Conservation (phyloP, 768 basidiomycete genomes). For the Rhizopogon vesiculosus region DNA sequence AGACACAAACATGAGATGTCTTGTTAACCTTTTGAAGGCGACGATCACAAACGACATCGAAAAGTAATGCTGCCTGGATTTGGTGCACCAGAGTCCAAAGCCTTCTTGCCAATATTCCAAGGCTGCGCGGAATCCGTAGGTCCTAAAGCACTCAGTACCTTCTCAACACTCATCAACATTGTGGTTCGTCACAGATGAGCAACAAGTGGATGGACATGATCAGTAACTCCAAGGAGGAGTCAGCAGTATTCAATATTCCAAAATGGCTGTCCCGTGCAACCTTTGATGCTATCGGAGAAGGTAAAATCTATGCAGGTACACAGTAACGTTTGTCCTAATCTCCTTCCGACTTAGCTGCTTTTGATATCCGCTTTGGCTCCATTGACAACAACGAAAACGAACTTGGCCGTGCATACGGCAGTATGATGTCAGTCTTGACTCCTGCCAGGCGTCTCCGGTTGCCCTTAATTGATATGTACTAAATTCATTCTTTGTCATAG, state of each 20-base stretch:
- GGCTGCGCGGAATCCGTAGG: conserved; percentile 25
- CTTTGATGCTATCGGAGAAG: conserved; percentile 46
- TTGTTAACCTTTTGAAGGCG: conserved; percentile 13
- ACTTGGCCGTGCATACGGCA: conserved; percentile 1
- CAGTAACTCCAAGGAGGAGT: not conserved
- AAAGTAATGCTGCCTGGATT: conserved; percentile 54
- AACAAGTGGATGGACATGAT: conserved; percentile 20
- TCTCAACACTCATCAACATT: not conserved
- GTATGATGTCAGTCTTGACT: not conserved
- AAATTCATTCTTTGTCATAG: not conserved
- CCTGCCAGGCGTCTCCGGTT: not conserved
- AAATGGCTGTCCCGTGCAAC: conserved; percentile 37
- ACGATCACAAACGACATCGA: conserved; percentile 47
- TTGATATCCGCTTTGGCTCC: conserved; percentile 44
- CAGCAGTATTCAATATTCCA: conserved; percentile 17
- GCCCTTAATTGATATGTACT: not conserved
- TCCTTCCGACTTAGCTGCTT: conserved; percentile 30
- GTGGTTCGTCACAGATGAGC: conserved; percentile 11
- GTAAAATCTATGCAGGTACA: conserved; percentile 15
- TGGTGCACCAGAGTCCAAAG: conserved; percentile 45
- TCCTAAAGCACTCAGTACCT: not conserved
- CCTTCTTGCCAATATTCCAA: conserved; percentile 46
- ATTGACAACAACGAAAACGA: conserved; percentile 18
- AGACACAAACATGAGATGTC: conserved; percentile 10
- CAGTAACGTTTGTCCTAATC: not conserved